Conservation (phyloP, 345 rosid genomes). For the Tarenaya hassleriana region DNA sequence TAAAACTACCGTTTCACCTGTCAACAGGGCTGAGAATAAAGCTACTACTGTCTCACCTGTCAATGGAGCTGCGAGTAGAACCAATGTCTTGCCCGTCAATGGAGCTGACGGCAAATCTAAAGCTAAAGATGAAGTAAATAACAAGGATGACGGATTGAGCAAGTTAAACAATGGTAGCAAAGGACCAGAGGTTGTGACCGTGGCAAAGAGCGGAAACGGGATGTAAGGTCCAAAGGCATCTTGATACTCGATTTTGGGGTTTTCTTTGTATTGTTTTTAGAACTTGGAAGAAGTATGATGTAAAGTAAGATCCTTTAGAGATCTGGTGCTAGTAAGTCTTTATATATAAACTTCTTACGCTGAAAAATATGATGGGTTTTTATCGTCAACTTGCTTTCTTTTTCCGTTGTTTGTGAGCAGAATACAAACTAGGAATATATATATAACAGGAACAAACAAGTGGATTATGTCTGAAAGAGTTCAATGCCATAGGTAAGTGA, state of each 20-base stretch:
- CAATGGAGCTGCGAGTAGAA: slow-evolving; percentile 1
- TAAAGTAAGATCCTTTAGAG: slow-evolving; percentile 18
- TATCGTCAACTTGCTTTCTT: no score
- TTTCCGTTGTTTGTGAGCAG: no score
- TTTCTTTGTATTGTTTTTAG: slow-evolving; percentile 8
- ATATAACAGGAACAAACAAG: neutral
- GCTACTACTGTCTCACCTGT: slow-evolving; percentile 1
- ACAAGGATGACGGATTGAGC: slow-evolving; percentile 4
- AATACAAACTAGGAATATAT: no score
- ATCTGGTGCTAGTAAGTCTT: slow-evolving; percentile 8
- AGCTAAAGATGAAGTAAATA: slow-evolving; percentile 22
- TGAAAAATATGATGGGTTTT: no score
- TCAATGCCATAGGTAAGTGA: no score
- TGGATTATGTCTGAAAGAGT: neutral
- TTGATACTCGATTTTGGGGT: slow-evolving; percentile 3
- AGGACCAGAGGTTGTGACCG: slow-evolving; percentile 23
- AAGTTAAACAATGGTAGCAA: slow-evolving; percentile 16
- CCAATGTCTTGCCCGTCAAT: slow-evolving; percentile 4
- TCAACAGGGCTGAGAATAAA: slow-evolving; percentile 1
- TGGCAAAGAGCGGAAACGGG: slow-evolving; percentile 19
- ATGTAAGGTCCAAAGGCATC: slow-evolving; percentile 11
- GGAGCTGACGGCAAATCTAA: slow-evolving; percentile 17
- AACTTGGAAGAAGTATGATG: slow-evolving; percentile 15
- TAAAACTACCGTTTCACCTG: slow-evolving; percentile 13
- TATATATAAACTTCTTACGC: neutral